phyloP scores from a whole-genome alignment of 352 stramenopile genomes.

The Pythium rhizo-oryzae region DNA sequence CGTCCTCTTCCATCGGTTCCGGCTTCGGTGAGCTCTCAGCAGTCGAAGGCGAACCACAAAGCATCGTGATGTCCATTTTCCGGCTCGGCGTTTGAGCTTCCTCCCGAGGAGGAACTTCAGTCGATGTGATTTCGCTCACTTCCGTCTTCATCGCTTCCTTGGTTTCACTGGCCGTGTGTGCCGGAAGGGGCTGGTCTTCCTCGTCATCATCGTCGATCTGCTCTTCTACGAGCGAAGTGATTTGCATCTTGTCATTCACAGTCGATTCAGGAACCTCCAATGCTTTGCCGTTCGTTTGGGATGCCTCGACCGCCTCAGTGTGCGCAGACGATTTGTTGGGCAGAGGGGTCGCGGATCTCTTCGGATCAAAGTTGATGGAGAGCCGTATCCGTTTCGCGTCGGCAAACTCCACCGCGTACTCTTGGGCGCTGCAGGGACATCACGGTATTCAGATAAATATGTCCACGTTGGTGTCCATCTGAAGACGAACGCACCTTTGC shows the following conservation, averaged over 20 bases:
- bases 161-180: slow-evolving; percentile 1
- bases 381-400: slow-evolving; percentile 75
- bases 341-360: not conserved
- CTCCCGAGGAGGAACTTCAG: not conserved
- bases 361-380: slow-evolving; percentile 71
- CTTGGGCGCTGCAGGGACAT: not conserved
- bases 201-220: slow-evolving; percentile 33
- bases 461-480: not conserved
- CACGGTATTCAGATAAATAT: not conserved
- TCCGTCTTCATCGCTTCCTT: not conserved
- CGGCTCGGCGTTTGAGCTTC: slow-evolving; percentile 14
- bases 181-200: slow-evolving; percentile 20
- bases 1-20: slow-evolving; percentile 26
- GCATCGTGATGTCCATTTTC: slow-evolving; percentile 58
- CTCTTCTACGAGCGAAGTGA: slow-evolving; percentile 25
- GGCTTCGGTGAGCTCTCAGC: slow-evolving; percentile 13
- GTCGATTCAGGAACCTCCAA: not conserved
- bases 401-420: slow-evolving; percentile 74
- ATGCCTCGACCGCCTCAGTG: not conserved
- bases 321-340: not conserved
- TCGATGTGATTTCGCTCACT: not conserved
- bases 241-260: slow-evolving; percentile 20
- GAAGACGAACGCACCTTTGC: slow-evolving; percentile 22
- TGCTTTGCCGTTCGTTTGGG: not conserved
- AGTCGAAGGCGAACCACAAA: slow-evolving; percentile 28